These are phyloP conservation scores for Coemansia aciculifera DNA, from an alignment of 192 early-diverging fungal species.

Conservation along the genomic window DNA sequence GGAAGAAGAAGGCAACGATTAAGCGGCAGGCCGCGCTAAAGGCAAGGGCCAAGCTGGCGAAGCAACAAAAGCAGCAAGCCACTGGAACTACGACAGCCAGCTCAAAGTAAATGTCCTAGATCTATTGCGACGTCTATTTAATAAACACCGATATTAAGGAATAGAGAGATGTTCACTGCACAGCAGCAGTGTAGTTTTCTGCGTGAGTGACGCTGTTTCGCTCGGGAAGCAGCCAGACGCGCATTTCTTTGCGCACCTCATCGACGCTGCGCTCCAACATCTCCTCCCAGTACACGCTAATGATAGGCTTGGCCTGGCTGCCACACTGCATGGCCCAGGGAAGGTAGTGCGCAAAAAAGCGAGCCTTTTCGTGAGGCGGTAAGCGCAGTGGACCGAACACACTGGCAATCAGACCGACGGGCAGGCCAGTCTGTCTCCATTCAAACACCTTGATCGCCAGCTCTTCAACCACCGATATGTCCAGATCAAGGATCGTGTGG, in stretches of 20 bases:
- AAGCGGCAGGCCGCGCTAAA: slow-evolving; percentile 26
- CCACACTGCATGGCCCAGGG: slow-evolving; percentile 95
- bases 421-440: slow-evolving; percentile 86
- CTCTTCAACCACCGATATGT: slow-evolving; percentile 84
- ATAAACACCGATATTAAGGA: not conserved
- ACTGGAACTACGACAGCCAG: not conserved
- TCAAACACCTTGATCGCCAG: slow-evolving; percentile 96
- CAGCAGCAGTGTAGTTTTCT: slow-evolving; percentile 28
- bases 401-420: slow-evolving; percentile 82
- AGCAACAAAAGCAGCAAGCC: slow-evolving; percentile 20
- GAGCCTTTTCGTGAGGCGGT: slow-evolving; percentile 57
- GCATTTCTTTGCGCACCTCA: slow-evolving; percentile 72
- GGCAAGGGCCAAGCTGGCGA: slow-evolving; percentile 13
- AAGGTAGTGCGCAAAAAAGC: slow-evolving; percentile 70
- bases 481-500: slow-evolving; percentile 83
- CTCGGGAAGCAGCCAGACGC: slow-evolving; percentile 59
- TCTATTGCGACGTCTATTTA: not conserved
- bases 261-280: slow-evolving; percentile 67
- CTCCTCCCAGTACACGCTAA: slow-evolving; percentile 92
- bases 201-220: slow-evolving; percentile 38
- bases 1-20: slow-evolving; percentile 37
- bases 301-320: slow-evolving; percentile 67
- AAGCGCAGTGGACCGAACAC: slow-evolving; percentile 79
- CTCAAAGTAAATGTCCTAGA: not conserved
- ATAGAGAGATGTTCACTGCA: not conserved